Evolutionary conservation across 169 alveolate genomes (phyloP).

Genomic region (Miamiensis avidus): DNA sequence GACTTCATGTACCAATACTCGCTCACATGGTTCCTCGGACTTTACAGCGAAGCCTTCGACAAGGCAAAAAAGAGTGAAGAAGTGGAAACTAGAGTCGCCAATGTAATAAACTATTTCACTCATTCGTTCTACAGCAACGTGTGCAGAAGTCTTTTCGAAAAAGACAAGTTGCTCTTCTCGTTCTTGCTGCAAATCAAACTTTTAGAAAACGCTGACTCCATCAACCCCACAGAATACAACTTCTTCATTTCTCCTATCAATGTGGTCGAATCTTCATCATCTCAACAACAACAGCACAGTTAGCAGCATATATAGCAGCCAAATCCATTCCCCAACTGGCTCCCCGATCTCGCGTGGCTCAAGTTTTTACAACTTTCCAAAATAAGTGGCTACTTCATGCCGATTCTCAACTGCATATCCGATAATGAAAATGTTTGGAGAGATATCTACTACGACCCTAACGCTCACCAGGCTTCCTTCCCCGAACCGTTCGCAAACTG

Average conservation of each 20-base stretch:
- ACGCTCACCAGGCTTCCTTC: conserved; percentile 35
- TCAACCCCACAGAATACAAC: conserved; percentile 56
- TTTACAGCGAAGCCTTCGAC: conserved; percentile 68
- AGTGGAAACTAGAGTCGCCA: conserved; percentile 65
- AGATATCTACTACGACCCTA: conserved; percentile 38
- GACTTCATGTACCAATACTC: conserved; percentile 79
- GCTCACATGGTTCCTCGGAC: conserved; percentile 72
- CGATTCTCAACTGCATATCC: conserved; percentile 6
- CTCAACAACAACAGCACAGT: too few species aligned
- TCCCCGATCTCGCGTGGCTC: conserved; percentile 54
- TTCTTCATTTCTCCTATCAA: conserved; percentile 63
- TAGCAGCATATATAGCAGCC: too few species aligned
- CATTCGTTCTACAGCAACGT: conserved; percentile 71
- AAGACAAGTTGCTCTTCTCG: conserved; percentile 77
- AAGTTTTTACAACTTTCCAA: conserved; percentile 37
- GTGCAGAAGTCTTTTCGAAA: conserved; percentile 76
- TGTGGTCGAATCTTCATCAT: too few species aligned
- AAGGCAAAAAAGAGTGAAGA: conserved; percentile 71
- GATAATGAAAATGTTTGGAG: conserved; percentile 38
- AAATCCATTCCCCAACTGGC: conserved; percentile 34
- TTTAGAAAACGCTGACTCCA: conserved; percentile 53
- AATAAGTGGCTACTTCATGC: neutral
- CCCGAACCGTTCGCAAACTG: conserved; percentile 32
- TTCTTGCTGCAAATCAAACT: conserved; percentile 69
- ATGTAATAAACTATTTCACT: conserved; percentile 66